Base-by-base conservation (phyloP, 805 yeast genomes). In the Cyberlindnera maritima region DNA sequence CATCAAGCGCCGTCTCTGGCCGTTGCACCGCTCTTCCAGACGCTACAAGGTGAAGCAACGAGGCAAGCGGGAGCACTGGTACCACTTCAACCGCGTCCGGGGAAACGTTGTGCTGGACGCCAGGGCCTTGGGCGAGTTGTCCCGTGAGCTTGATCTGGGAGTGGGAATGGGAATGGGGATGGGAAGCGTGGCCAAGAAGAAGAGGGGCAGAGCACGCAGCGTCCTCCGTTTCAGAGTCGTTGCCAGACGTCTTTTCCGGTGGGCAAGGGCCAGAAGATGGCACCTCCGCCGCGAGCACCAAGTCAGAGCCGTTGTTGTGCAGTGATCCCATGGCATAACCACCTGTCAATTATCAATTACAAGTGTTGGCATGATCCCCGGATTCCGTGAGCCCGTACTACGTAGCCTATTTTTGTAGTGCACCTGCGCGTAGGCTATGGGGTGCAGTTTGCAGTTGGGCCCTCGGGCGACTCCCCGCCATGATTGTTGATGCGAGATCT, bases 11-110 rank as follows among this genome's bases (percentile, higher is more conserved):
- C 47, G 64, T 25, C 48, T 51, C 36, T 53, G 49, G 9, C 63
- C 62, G 7, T 57, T 61, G 44, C 63, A 57, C 28, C 40, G 56
- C 23, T 21, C 53, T 9, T 47, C 54, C 2, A 45, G 57, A 17
- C 49, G 51, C 36, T 61, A 57, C 39, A 59, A 56, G 26, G 57
- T 59, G 10, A 57, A 56, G 37, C 41, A 40, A n/a, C 17, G 29
- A 19, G 38, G 40, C 4, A 41, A 20, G 32, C 15, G 40, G 4
- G 25, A 6, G 14, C 51, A 43, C 37, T 40, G 45, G 45, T 47
- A 36, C 18, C 39, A 37, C 19, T 13, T 33, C 14, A 31, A 40
- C 20, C 28, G 39, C 2, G 34, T 31, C 12, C 25, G 40, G 11
- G 20, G 29, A 5, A 44, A 37, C 29, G 39, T 46, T 6, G 48